Evolutionary conservation across 441 rosid genomes (phyloP).

Genomic region (Syzygium syzygioides): DNA sequence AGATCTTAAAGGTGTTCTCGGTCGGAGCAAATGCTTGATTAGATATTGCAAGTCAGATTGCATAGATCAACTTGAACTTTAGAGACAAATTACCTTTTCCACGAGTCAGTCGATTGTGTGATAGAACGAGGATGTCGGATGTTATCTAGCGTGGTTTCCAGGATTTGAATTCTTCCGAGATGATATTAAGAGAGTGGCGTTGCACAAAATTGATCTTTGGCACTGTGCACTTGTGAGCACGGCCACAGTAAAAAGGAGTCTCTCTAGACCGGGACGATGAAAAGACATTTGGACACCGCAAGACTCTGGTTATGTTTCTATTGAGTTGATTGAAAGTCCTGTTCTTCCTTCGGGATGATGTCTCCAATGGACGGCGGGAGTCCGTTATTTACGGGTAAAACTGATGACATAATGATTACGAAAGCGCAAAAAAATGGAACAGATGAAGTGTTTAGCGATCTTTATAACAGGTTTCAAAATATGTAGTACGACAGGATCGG

Average conservation of each 20-base stretch:
- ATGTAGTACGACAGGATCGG: background rate
- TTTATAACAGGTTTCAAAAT: background rate
- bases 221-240: background rate
- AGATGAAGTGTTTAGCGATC: background rate
- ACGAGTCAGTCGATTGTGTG: background rate
- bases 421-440: background rate
- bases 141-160: background rate
- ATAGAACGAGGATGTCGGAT: background rate
- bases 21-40: background rate
- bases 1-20: background rate
- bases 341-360: background rate
- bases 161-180: background rate
- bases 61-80: background rate
- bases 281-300: no score
- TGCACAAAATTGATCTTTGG: background rate
- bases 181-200: background rate
- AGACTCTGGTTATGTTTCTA: no score
- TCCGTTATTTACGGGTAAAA: background rate
- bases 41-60: background rate
- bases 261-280: background rate
- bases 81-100: background rate
- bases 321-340: no score
- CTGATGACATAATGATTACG: background rate
- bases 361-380: background rate
- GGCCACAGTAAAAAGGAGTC: background rate